Percentiles rank a stretch among this genome's conserved stretches.
Conservation (phyloP, 2,329 filamentous ascomycete genomes). For the Elsinoe fawcettii region DNA sequence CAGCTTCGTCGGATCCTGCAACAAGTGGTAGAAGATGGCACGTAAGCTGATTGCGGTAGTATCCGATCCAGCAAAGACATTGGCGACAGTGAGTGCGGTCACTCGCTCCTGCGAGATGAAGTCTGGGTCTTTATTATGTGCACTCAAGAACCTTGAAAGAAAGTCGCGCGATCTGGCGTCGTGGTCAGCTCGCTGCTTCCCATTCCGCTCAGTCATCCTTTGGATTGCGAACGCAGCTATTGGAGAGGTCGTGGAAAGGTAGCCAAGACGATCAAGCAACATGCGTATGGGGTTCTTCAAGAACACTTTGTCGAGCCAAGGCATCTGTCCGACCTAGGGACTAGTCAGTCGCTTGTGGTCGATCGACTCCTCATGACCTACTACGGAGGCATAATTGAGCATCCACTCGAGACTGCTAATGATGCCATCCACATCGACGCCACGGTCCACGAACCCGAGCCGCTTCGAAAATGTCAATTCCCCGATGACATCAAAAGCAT, state of each 20-base stretch:
- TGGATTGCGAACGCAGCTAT: neutral
- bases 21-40: constrained; percentile 28
- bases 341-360: no score
- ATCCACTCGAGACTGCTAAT: constrained; percentile 23
- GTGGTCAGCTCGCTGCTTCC: no score
- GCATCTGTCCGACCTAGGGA: constrained; percentile 20
- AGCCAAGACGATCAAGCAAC: constrained; percentile 3
- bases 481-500: no score
- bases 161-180: no score
- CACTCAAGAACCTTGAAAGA: no score
- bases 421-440: constrained; percentile 16
- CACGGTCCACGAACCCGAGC: constrained; percentile 21
- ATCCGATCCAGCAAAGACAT: constrained; percentile 27
- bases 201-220: constrained; percentile 16
- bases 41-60: constrained; percentile 30
- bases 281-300: constrained; percentile 23
- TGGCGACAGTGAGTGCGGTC: constrained; percentile 17
- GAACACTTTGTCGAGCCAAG: constrained; percentile 2
- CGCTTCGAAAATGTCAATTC: constrained; percentile 26
- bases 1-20: constrained; percentile 23
- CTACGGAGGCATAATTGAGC: constrained; percentile 19
- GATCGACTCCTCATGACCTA: constrained; percentile 2
- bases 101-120: no score
- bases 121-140: no score
- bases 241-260: neutral